Conservation (phyloP, 2,329 filamentous ascomycete genomes). For the Hypoxylon sp. region DNA sequence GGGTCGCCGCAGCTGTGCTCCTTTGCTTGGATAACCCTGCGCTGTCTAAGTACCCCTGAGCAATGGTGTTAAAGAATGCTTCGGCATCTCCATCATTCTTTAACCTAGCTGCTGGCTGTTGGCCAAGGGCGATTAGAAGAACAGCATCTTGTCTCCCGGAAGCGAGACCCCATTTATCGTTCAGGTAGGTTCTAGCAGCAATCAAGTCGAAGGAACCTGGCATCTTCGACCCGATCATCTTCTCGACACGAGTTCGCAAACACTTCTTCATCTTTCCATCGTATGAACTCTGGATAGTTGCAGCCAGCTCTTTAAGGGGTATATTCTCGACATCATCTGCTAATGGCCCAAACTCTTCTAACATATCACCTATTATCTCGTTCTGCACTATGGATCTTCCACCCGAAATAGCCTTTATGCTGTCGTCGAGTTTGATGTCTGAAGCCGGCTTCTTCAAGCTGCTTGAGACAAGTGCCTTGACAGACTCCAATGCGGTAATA, state of each 20-base stretch:
- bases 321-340: conserved; percentile 60
- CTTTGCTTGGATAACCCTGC: conserved; percentile 38
- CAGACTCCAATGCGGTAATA: conserved; percentile 39
- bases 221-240: conserved; percentile 45
- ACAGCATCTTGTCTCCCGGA: conserved; percentile 42
- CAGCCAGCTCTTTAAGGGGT: conserved; percentile 53
- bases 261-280: conserved; percentile 53
- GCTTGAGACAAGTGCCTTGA: conserved; percentile 40
- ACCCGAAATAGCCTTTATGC: conserved; percentile 42
- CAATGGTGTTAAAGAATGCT: conserved; percentile 35
- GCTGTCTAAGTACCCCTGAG: conserved; percentile 28
- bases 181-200: conserved; percentile 32
- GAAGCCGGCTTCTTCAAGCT: conserved; percentile 41
- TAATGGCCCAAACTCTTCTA: conserved; percentile 57
- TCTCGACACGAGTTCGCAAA: conserved; percentile 42
- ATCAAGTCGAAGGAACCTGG: conserved; percentile 43
- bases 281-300: conserved; percentile 51
- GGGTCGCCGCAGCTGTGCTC: conserved; percentile 18
- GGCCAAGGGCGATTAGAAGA: conserved; percentile 37
- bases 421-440: conserved; percentile 43
- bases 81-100: conserved; percentile 41
- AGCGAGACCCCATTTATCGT: conserved; percentile 42
- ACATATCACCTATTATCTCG: conserved; percentile 61
- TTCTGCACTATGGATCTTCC: conserved; percentile 61
- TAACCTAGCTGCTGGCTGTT: conserved; percentile 38